Evolutionary conservation across 306 rosid genomes (phyloP).

Genomic region (Lathyrus oleraceus): DNA sequence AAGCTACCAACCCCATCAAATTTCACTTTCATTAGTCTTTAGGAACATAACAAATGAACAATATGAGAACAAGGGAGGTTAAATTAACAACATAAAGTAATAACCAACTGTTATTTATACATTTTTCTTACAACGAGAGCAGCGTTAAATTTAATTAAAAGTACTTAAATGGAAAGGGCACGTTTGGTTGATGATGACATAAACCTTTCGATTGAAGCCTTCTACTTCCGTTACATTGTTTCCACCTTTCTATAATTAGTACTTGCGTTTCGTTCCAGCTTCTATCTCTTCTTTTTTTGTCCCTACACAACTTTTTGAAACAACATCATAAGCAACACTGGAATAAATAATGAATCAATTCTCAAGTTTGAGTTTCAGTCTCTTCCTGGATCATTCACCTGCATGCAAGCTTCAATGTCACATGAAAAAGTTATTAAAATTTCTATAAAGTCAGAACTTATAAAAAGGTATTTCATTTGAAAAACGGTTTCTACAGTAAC

Average conservation of each 20-base stretch:
- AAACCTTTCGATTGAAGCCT: neutral
- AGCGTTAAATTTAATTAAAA: constrained; percentile 32
- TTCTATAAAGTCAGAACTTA: constrained; percentile 23
- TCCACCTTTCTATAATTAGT: neutral
- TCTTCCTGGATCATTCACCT: constrained; percentile 33
- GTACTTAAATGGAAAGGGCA: constrained; percentile 34
- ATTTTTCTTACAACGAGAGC: neutral
- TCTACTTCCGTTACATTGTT: constrained; percentile 8
- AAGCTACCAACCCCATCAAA: constrained; percentile 32
- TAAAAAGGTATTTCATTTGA: constrained; percentile 29
- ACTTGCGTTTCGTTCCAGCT: constrained; percentile 3
- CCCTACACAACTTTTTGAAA: neutral
- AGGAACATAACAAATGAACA: constrained; percentile 14
- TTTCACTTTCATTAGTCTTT: neutral
- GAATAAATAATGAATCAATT: constrained; percentile 10
- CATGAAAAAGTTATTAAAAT: constrained; percentile 56
- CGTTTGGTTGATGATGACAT: constrained; percentile 55
- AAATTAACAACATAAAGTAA: too few species aligned
- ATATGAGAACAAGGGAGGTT: neutral
- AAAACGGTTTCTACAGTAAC: constrained; percentile 59
- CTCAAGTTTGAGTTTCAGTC: neutral
- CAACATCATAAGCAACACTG: neutral
- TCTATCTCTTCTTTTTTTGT: neutral
- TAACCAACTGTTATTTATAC: too few species aligned
- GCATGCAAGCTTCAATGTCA: constrained; percentile 48